Evolutionary conservation across 495 filamentous ascomycete genomes (phyloP).

Genomic region (Mytilinidion resinicola): DNA sequence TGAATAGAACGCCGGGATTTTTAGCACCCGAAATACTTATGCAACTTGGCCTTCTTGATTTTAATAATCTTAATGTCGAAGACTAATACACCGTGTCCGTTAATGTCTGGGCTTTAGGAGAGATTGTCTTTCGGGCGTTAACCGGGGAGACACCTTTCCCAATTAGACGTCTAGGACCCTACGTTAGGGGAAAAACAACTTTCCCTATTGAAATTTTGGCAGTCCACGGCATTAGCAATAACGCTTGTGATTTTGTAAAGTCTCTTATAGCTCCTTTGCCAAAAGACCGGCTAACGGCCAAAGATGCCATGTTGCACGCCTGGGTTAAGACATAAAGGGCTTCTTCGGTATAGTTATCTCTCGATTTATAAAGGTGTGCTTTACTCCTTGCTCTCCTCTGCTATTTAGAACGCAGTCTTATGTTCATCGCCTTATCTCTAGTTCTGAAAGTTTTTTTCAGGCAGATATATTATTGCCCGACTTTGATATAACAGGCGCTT

Average conservation of each 20-base stretch:
- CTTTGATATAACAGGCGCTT: not conserved
- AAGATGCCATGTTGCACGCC: not conserved
- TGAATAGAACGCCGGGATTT: conserved; percentile 23
- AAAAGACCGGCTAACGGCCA: not conserved
- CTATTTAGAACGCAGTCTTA: not conserved
- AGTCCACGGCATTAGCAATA: not conserved
- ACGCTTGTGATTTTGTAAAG: not conserved
- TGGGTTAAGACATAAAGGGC: not conserved
- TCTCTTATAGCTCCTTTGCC: not conserved
- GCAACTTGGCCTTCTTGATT: conserved; percentile 9
- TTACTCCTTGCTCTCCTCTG: not conserved
- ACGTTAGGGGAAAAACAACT: not conserved
- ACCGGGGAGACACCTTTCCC: conserved; percentile 4
- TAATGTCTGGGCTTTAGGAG: conserved; percentile 16
- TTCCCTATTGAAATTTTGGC: not conserved
- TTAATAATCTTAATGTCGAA: not conserved
- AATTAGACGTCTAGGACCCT: not conserved
- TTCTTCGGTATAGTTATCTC: not conserved
- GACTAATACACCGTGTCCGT: not conserved
- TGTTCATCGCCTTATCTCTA: not conserved
- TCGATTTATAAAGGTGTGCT: not conserved
- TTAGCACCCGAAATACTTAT: conserved; percentile 29
- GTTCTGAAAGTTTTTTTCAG: not conserved
- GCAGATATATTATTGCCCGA: not conserved
- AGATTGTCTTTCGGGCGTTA: conserved; percentile 12